These are phyloP conservation scores for Leptodermis oblonga DNA, from an alignment of 257 asterid genomes.

Conservation along the genomic window DNA sequence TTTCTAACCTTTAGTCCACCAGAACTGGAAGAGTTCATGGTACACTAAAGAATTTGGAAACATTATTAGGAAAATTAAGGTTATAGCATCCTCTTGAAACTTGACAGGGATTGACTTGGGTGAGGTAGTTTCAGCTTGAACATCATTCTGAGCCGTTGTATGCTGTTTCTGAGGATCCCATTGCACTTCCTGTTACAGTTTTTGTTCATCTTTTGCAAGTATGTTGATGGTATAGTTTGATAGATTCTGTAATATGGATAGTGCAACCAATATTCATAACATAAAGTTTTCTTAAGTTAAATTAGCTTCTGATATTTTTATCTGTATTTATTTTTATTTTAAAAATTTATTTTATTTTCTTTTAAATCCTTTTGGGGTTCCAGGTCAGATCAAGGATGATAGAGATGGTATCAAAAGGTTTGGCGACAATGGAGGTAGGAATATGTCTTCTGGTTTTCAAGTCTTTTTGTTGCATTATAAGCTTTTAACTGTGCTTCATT, in stretches of 20 bases:
- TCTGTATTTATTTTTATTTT: too few relatives aligned
- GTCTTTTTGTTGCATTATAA: constrained; percentile 13
- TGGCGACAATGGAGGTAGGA: constrained; percentile 87
- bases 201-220: background rate
- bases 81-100: background rate
- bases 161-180: background rate
- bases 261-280: background rate
- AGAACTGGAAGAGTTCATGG: background rate
- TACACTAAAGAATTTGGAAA: background rate
- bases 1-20: background rate
- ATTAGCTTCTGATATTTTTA: background rate
- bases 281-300: constrained; percentile 3
- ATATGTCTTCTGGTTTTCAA: constrained; percentile 11
- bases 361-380: constrained; percentile 4
- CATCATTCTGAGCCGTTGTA: background rate
- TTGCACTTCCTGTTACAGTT: background rate
- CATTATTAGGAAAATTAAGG: background rate
- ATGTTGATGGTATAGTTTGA: background rate
- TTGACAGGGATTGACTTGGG: background rate
- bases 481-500: constrained; percentile 9
- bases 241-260: background rate
- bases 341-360: constrained; percentile 10
- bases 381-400: constrained; percentile 87
- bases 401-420: constrained; percentile 82
- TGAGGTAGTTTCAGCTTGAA: background rate